Conservation (phyloP, 164 flowering plant species). For the Buxus sempervirens region DNA sequence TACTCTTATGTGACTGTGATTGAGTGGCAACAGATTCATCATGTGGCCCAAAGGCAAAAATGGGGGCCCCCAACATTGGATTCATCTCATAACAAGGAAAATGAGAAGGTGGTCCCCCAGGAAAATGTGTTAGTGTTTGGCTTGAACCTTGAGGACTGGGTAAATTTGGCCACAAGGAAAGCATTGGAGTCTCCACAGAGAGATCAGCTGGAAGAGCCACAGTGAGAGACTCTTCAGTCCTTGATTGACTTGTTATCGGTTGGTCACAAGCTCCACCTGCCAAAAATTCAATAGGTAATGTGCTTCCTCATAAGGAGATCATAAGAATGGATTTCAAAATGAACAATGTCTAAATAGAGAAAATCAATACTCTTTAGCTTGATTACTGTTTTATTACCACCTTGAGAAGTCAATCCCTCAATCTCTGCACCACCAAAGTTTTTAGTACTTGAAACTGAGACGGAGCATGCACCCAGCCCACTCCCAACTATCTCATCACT, state of each 20-base stretch:
- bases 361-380: background rate
- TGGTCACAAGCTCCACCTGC: conserved; percentile 51
- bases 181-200: conserved; percentile 83
- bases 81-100: conserved; percentile 91
- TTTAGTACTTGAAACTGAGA: conserved; percentile 51
- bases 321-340: background rate
- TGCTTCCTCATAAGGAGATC: background rate
- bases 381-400: conserved; percentile 3
- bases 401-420: conserved; percentile 39
- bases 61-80: conserved; percentile 76
- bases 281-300: conserved; percentile 15
- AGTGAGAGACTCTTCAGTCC: conserved; percentile 68
- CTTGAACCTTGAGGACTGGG: conserved; percentile 70
- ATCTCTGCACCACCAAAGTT: conserved; percentile 43
- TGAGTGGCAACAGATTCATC: conserved; percentile 66
- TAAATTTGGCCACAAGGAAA: conserved; percentile 80
- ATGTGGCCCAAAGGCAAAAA: conserved; percentile 81
- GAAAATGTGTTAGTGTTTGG: conserved; percentile 81
- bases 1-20: conserved; percentile 59
- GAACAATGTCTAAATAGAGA: background rate
- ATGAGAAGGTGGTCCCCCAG: conserved; percentile 70
- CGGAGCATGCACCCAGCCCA: conserved; percentile 39
- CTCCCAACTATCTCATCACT: conserved; percentile 64
- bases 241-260: conserved; percentile 45
- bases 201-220: conserved; percentile 96